Evolutionary conservation across 768 basidiomycete genomes (phyloP).

Genomic region (Wakefieldia striispora): DNA sequence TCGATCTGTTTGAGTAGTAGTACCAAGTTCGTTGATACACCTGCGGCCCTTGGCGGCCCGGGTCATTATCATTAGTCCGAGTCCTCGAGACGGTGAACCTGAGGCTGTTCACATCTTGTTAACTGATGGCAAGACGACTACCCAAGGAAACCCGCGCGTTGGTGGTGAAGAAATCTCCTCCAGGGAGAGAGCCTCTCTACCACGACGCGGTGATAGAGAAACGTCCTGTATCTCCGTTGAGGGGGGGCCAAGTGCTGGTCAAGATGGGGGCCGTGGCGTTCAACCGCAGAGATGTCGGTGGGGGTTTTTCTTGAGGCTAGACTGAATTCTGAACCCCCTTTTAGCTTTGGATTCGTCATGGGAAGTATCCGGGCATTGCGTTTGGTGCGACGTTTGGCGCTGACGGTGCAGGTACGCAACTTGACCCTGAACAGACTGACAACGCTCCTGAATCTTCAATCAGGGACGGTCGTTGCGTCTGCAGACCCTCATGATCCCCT

Average conservation of each 20-base stretch:
- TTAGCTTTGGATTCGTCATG: slow-evolving; percentile 73
- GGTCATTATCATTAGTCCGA: background rate
- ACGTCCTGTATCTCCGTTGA: slow-evolving; percentile 47
- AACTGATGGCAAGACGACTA: slow-evolving; percentile 9
- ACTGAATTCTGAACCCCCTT: background rate
- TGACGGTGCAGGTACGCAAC: slow-evolving; percentile 64
- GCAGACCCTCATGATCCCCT: slow-evolving; percentile 52
- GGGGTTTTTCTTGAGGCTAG: background rate
- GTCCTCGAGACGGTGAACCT: no score
- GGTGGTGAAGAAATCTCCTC: slow-evolving; percentile 44
- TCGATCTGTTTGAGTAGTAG: slow-evolving; percentile 36
- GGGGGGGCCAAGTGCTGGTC: slow-evolving; percentile 60
- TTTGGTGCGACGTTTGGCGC: slow-evolving; percentile 62
- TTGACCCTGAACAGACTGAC: no score
- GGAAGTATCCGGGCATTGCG: slow-evolving; percentile 62
- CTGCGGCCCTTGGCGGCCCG: no score
- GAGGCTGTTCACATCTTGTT: no score
- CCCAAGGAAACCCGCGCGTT: slow-evolving; percentile 49
- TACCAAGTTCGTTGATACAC: no score
- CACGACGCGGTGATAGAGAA: slow-evolving; percentile 58
- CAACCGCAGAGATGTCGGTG: slow-evolving; percentile 71
- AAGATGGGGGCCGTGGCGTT: slow-evolving; percentile 68
- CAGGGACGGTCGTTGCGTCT: slow-evolving; percentile 65
- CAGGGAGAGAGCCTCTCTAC: slow-evolving; percentile 41
- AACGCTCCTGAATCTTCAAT: no score